Percentiles rank a stretch among this genome's conserved stretches.
These are phyloP conservation scores for Aspergillus phoenicis DNA, from an alignment of 2,329 filamentous ascomycete genomes.

Conservation along the genomic window DNA sequence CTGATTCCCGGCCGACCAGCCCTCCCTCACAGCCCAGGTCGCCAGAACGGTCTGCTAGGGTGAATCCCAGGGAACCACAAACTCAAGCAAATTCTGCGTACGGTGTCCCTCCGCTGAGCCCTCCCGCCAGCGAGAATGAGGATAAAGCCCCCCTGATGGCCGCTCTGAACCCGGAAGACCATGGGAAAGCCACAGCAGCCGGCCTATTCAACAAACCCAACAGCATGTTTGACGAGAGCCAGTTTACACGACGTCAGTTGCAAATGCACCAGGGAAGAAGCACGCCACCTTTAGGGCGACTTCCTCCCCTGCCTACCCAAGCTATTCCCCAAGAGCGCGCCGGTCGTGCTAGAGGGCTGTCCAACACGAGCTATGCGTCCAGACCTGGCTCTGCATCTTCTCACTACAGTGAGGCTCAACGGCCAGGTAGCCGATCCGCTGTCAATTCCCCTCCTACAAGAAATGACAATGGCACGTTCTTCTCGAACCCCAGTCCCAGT, in stretches of 20 bases:
- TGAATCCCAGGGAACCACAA: slow-evolving; percentile 3
- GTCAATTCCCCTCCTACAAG: slow-evolving; percentile 34
- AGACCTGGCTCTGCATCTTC: slow-evolving; percentile 43
- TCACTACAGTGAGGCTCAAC: slow-evolving; percentile 37
- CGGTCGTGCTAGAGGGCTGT: slow-evolving; percentile 36
- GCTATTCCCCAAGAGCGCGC: slow-evolving; percentile 24
- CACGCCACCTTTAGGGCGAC: slow-evolving; percentile 52
- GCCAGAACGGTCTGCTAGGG: slow-evolving; percentile 38
- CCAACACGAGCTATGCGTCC: slow-evolving; percentile 42
- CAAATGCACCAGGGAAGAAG: slow-evolving; percentile 77
- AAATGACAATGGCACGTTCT: slow-evolving; percentile 34
- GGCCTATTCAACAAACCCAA: slow-evolving; percentile 72
- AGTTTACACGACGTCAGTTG: slow-evolving; percentile 78
- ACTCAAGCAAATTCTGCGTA: slow-evolving; percentile 16
- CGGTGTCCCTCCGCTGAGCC: slow-evolving; percentile 63
- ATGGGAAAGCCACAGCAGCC: slow-evolving; percentile 77
- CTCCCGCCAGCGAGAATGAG: slow-evolving; percentile 70
- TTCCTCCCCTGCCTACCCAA: slow-evolving; percentile 30
- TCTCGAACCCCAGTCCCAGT: slow-evolving; percentile 40
- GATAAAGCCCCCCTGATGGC: slow-evolving; percentile 64
- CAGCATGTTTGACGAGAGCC: slow-evolving; percentile 78
- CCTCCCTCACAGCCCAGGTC: slow-evolving; percentile 46
- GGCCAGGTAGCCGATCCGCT: slow-evolving; percentile 28
- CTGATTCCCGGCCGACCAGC: slow-evolving; percentile 37
- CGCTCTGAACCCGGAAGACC: slow-evolving; percentile 72